A percentile compares a stretch with the other conserved stretches of the same genome.
Conservation (phyloP, 805 yeast genomes). For the Ogataea paradorogensis region DNA sequence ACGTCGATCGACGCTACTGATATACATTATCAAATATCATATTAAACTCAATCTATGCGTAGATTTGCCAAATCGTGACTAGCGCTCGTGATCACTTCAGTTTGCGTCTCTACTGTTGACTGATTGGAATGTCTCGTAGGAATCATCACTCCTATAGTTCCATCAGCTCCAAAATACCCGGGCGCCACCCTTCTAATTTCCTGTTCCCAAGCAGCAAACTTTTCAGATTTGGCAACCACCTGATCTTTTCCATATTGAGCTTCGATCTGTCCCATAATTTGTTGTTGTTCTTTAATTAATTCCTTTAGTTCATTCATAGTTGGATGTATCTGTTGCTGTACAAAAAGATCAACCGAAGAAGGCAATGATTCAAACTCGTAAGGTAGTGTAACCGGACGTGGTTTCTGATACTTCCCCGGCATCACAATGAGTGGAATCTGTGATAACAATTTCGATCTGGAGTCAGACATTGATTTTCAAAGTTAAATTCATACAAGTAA, state of each 20-base stretch:
- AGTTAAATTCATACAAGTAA: no score
- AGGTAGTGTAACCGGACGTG: constrained; percentile 26
- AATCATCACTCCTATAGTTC: constrained; percentile 23
- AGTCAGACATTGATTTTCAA: constrained; percentile 4
- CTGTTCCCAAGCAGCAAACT: constrained; percentile 24
- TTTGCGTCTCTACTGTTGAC: background rate
- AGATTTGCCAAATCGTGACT: constrained; percentile 4
- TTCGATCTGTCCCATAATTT: constrained; percentile 3
- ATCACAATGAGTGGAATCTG: constrained; percentile 29
- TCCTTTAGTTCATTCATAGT: constrained; percentile 5
- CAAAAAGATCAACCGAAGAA: constrained; percentile 8
- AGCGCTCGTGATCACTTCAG: background rate
- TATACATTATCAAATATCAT: background rate
- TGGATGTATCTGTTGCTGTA: constrained; percentile 5
- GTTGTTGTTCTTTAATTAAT: constrained; percentile 5
- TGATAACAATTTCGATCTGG: constrained; percentile 20
- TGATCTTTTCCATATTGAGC: constrained; percentile 3
- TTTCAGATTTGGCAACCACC: background rate
- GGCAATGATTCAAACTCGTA: constrained; percentile 22
- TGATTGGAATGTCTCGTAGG: constrained; percentile 19
- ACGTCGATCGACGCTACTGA: constrained; percentile 8
- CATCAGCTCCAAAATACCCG: constrained; percentile 27
- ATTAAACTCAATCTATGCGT: constrained; percentile 3
- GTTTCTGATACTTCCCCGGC: constrained; percentile 26
- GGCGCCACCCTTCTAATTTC: constrained; percentile 24